These are phyloP conservation scores for Paradendryphiella salina DNA, from an alignment of 2,329 filamentous ascomycete genomes.

Conservation along the genomic window DNA sequence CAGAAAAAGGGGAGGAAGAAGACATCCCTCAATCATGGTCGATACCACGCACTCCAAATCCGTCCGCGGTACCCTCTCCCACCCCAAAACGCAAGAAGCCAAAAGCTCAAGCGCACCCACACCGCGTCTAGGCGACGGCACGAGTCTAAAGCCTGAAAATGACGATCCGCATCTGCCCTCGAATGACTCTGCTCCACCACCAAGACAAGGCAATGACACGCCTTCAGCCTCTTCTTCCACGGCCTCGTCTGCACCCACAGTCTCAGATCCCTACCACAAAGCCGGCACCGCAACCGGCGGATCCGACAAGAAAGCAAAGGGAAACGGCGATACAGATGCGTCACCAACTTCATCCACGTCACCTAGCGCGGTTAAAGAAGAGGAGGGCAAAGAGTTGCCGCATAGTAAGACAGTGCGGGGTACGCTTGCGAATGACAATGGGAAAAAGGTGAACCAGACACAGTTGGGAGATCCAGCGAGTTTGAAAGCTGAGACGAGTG, in stretches of 20 bases:
- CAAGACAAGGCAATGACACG: slow-evolving; percentile 5
- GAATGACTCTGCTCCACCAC: slow-evolving; percentile 19
- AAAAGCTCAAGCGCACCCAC: slow-evolving; percentile 18
- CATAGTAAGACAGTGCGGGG: slow-evolving; percentile 34
- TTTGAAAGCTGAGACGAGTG: slow-evolving; percentile 36
- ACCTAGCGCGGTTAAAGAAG: not conserved
- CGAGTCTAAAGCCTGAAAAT: slow-evolving; percentile 27
- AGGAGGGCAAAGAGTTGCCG: slow-evolving; percentile 14
- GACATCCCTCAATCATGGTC: slow-evolving; percentile 14
- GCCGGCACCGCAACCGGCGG: slow-evolving; percentile 1
- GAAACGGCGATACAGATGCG: slow-evolving; percentile 1
- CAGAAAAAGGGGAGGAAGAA: not conserved
- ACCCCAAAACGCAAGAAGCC: slow-evolving; percentile 33
- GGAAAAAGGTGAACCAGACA: slow-evolving; percentile 28
- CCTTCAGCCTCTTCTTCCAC: not conserved
- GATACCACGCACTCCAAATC: slow-evolving; percentile 26
- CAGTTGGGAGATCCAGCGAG: slow-evolving; percentile 39
- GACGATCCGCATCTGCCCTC: slow-evolving; percentile 19
- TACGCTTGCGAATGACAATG: slow-evolving; percentile 27
- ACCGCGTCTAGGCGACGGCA: slow-evolving; percentile 32
- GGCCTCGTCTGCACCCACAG: not conserved
- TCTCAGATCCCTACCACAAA: slow-evolving; percentile 13
- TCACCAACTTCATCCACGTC: too few relatives aligned
- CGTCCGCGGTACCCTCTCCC: slow-evolving; percentile 38
- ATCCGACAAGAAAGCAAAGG: slow-evolving; percentile 4